A percentile compares a stretch with the other conserved stretches of the same genome.
Conservation (phyloP, 2,329 filamentous ascomycete species). For the Aspergillus sojae region DNA sequence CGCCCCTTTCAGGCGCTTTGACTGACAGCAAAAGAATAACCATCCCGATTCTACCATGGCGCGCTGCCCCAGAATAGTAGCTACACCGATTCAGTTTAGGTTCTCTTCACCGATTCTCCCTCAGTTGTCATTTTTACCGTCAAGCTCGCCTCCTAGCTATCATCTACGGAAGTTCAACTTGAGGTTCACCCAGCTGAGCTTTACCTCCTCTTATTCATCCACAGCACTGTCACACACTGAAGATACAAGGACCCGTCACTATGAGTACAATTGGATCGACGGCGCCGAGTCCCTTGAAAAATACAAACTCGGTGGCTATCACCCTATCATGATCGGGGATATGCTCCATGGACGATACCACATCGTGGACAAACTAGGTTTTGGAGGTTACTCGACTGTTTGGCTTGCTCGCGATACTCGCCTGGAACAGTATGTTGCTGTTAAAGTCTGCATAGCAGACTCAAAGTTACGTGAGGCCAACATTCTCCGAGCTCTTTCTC, state of each 20-base stretch:
- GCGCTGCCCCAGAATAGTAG: too few species aligned
- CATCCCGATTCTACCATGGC: too few species aligned
- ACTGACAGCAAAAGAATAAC: too few species aligned
- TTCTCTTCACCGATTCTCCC: too few species aligned
- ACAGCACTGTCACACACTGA: too few species aligned
- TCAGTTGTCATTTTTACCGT: too few species aligned
- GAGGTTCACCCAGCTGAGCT: too few species aligned
- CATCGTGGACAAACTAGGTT: constrained; percentile 47
- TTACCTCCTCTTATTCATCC: too few species aligned
- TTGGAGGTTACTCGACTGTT: constrained; percentile 46
- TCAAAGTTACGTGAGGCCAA: constrained; percentile 22
- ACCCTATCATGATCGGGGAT: constrained; percentile 38
- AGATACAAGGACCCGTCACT: background rate
- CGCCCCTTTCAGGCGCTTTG: too few species aligned
- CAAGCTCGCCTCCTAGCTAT: too few species aligned
- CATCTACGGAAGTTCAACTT: too few species aligned
- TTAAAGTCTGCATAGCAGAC: constrained; percentile 32
- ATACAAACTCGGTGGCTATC: constrained; percentile 37
- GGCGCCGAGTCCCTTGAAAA: constrained; percentile 33
- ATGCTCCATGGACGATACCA: constrained; percentile 37
- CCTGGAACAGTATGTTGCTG: constrained; percentile 29
- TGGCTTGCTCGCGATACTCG: constrained; percentile 44
- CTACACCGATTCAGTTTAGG: too few species aligned
- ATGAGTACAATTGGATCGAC: constrained; percentile 34
- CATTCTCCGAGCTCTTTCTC: constrained; percentile 25